Percentiles rank a stretch among this genome's conserved stretches.
These are phyloP conservation scores for Moricandia moricandioides DNA, from an alignment of 345 rosid genomes.

Conservation along the genomic window DNA sequence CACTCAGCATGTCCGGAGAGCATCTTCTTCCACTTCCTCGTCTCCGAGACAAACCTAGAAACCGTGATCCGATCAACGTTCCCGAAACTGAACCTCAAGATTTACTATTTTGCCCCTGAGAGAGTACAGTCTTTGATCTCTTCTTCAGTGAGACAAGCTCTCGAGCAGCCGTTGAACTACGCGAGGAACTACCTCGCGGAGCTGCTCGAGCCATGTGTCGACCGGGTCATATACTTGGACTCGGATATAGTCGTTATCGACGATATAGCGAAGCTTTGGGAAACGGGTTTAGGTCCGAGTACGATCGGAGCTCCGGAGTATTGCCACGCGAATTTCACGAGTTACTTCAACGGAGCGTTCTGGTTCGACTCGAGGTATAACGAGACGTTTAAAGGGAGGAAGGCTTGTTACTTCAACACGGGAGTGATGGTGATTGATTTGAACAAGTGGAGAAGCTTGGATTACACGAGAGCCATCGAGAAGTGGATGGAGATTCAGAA, in stretches of 20 bases:
- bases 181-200: conserved; percentile 64
- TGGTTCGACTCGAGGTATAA: conserved; percentile 48
- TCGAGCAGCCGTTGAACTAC: conserved; percentile 66
- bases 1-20: conserved; percentile 67
- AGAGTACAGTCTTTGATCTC: conserved; percentile 47
- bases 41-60: conserved; percentile 28
- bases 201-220: conserved; percentile 47
- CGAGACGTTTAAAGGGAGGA: conserved; percentile 34
- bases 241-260: conserved; percentile 59
- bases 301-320: conserved; percentile 67
- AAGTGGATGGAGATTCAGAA: conserved; percentile 68
- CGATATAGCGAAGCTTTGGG: conserved; percentile 55
- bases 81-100: conserved; percentile 47
- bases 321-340: conserved; percentile 52
- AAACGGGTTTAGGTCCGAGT: conserved; percentile 37
- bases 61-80: conserved; percentile 37
- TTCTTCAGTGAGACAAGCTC: conserved; percentile 55
- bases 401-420: conserved; percentile 66
- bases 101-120: conserved; percentile 46
- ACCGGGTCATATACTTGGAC: conserved; percentile 59
- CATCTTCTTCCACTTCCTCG: conserved; percentile 62
- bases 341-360: conserved; percentile 50
- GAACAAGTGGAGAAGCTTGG: conserved; percentile 52
- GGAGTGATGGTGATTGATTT: conserved; percentile 81
- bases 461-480: conserved; percentile 48